A percentile compares a stretch with the other conserved stretches of the same genome.
These are phyloP conservation scores for Allantophomopsis lycopodina DNA, from an alignment of 2,329 filamentous ascomycete species.

Conservation along the genomic window DNA sequence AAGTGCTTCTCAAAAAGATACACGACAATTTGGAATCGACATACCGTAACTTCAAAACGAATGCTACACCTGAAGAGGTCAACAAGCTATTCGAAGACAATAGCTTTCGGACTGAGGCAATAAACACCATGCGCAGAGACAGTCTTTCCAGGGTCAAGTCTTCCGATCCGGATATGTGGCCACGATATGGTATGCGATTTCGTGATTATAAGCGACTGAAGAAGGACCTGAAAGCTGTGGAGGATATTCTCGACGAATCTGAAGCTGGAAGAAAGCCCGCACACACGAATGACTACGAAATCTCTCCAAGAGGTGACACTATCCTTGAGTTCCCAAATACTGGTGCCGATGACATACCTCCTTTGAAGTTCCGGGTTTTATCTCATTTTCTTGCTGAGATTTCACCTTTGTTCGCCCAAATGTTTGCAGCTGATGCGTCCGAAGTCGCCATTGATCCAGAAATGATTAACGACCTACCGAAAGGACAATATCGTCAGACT, in stretches of 20 bases:
- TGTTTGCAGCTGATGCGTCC: constrained; percentile 21
- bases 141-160: constrained; percentile 28
- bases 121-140: constrained; percentile 30
- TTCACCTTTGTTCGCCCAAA: constrained; percentile 35
- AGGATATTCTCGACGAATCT: constrained; percentile 24
- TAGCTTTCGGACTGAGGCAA: constrained; percentile 25
- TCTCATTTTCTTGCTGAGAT: constrained; percentile 34
- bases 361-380: constrained; percentile 34
- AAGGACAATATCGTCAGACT: constrained; percentile 19
- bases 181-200: constrained; percentile 30
- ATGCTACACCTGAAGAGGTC: constrained; percentile 27
- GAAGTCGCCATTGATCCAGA: constrained; percentile 5
- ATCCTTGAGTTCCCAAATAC: constrained; percentile 37
- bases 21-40: constrained; percentile 26
- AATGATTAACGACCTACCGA: constrained; percentile 11
- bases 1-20: constrained; percentile 26
- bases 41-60: constrained; percentile 29
- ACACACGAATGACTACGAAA: constrained; percentile 24
- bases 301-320: constrained; percentile 30
- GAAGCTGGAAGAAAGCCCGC: constrained; percentile 27
- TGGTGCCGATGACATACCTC: constrained; percentile 20
- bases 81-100: constrained; percentile 28
- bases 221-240: constrained; percentile 25
- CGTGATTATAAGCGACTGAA: constrained; percentile 30
- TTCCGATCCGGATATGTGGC: constrained; percentile 29